Evolutionary conservation across 352 stramenopile species (phyloP), one percentile per base, ranked within the genome.

Genomic region (Pythium oligandrum): DNA sequence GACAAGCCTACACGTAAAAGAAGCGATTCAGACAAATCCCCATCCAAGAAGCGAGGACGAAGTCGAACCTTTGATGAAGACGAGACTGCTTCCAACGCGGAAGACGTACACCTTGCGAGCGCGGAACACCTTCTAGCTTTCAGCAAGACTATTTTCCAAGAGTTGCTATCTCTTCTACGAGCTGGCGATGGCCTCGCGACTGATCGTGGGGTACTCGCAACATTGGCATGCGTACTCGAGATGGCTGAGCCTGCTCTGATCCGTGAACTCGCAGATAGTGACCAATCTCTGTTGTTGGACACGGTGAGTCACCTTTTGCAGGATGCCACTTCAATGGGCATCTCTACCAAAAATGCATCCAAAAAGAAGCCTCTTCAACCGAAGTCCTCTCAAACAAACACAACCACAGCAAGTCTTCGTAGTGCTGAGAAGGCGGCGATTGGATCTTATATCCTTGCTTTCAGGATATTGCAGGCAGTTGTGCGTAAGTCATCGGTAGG

Each of bases 391-490:
- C 7, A 42, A 42, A 12, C 7, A 12, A 42, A 12, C 12, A 42
- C 38, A 42, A 42, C 7, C 38, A 12, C 38, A 12, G 38, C 38
- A 8, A 42, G 38, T 12, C 7, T 42, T 12, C 38, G 12, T 8
- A 42, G 12, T 42, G 38, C 49, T 6, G 53, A 59, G 12, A 63
- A 68, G 33, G 31, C 45, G 1, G 50, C 53, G 26, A 37, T 68
- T 40, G 50, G 51, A n/a, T 68, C 61, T 10, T 88, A 75, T 51
- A 86, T 93, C 42, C 69, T 93, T 33, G 76, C 81, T 5, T 56
- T 89, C 17, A 79, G 83, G 11, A 84, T 92, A 1, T 70, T 94
- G 31, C 73, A 89, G 51, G 81, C 78, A 3, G 57, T 92, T 36
- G 61, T 86, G 4, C 68, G 77, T 26, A 92, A 92, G 45, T 88